A percentile compares a stretch with the other conserved stretches of the same genome.
Conservation (phyloP, 768 basidiomycete genomes). For the Hericium coralloides region DNA sequence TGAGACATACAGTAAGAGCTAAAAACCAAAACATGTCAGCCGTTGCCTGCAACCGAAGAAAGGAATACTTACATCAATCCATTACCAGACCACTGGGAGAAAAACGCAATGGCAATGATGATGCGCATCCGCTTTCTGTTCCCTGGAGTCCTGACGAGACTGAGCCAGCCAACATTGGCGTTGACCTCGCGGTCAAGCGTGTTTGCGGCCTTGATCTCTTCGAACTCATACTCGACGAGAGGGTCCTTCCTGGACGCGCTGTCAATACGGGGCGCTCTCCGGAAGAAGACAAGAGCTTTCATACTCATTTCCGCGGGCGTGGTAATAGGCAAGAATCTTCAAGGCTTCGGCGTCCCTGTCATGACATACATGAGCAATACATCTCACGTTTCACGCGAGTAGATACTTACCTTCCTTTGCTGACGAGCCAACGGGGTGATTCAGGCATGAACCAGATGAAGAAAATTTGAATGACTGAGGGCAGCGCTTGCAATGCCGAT, state of each 20-base stretch:
- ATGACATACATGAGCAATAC: not conserved
- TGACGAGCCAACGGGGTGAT: constrained; percentile 29
- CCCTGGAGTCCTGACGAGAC: constrained; percentile 24
- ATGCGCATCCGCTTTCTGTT: constrained; percentile 25
- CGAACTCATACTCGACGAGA: constrained; percentile 50
- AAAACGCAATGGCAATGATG: constrained; percentile 22
- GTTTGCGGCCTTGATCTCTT: constrained; percentile 56
- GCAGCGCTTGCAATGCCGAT: constrained; percentile 29
- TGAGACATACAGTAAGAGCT: constrained; percentile 1
- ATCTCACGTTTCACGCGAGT: not conserved
- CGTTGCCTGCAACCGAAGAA: not conserved
- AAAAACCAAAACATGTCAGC: too few relatives aligned
- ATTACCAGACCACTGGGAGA: constrained; percentile 26
- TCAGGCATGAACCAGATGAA: constrained; percentile 36
- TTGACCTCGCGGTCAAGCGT: constrained; percentile 12
- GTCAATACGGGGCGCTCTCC: not conserved
- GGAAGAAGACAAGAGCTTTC: not conserved
- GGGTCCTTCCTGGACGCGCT: constrained; percentile 31
- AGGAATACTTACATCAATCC: constrained; percentile 22
- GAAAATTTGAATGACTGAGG: constrained; percentile 22
- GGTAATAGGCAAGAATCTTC: constrained; percentile 31
- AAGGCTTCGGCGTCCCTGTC: constrained; percentile 25
- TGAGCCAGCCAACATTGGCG: constrained; percentile 16
- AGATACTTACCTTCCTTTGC: constrained; percentile 24
- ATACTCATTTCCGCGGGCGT: constrained; percentile 26